These are phyloP conservation scores for Adansonia madagascariensis DNA, from an alignment of 441 rosid genomes.

Conservation along the genomic window DNA sequence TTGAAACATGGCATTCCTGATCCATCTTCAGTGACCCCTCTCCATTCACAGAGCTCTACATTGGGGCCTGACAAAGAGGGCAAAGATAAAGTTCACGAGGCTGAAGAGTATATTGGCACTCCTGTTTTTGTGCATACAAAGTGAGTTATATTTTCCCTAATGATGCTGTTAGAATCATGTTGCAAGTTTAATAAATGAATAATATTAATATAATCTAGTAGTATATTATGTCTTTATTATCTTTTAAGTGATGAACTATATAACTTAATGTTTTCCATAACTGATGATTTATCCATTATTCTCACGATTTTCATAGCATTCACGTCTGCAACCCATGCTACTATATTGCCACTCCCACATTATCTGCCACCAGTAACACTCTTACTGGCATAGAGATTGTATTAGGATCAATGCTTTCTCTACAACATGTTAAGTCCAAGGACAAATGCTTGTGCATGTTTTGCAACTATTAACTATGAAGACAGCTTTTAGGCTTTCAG, in stretches of 20 bases:
- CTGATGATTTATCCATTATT: slow-evolving; percentile 1
- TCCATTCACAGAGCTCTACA: slow-evolving; percentile 51
- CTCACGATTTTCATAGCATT: not conserved
- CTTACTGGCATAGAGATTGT: not conserved
- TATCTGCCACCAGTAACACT: not conserved
- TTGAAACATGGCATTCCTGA: slow-evolving; percentile 83
- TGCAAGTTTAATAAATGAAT: not conserved
- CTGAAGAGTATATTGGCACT: slow-evolving; percentile 69
- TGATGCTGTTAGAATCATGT: slow-evolving; percentile 1
- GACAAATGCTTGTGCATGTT: not conserved
- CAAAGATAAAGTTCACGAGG: slow-evolving; percentile 50
- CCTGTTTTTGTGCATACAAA: slow-evolving; percentile 80
- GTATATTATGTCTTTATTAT: slow-evolving; percentile 2
- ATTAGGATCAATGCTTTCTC: slow-evolving; percentile 4
- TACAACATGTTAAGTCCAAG: not conserved
- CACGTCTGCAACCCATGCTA: not conserved
- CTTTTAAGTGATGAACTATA: not conserved
- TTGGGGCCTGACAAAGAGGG: slow-evolving; percentile 53
- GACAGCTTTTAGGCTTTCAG: slow-evolving; percentile 3
- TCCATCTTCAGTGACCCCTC: slow-evolving; percentile 57
- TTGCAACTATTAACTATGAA: not conserved
- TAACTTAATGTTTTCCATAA: not conserved
- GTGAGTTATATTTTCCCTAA: slow-evolving; percentile 45
- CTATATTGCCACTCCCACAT: slow-evolving; percentile 15
- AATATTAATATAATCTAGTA: not conserved